A percentile compares a stretch with the other conserved stretches of the same genome.
Evolutionary conservation across 805 yeast species (phyloP).

Genomic region (Phaffomyces antillensis): DNA sequence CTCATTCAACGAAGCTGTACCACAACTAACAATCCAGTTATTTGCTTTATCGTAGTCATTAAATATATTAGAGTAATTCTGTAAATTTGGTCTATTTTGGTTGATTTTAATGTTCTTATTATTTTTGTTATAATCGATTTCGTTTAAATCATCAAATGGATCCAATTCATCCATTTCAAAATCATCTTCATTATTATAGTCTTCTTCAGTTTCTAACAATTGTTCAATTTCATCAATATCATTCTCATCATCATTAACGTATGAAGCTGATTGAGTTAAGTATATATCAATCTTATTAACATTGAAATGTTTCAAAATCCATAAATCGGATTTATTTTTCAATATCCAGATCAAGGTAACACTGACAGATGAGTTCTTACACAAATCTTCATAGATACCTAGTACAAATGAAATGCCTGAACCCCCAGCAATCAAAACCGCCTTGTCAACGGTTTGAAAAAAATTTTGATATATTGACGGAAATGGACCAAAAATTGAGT

Average conservation of each 20-base stretch:
- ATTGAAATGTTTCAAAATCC: constrained; percentile 34
- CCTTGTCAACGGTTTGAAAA: constrained; percentile 41
- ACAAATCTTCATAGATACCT: constrained; percentile 41
- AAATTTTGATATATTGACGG: constrained; percentile 39
- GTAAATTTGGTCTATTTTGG: constrained; percentile 36
- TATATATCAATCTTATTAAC: constrained; percentile 31
- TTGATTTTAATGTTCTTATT: constrained; percentile 4
- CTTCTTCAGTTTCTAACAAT: constrained; percentile 13
- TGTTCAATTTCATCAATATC: constrained; percentile 13
- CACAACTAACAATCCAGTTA: constrained; percentile 54
- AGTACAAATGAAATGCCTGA: constrained; percentile 64
- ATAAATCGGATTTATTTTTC: constrained; percentile 38
- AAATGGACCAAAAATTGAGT: constrained; percentile 36
- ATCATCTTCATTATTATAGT: constrained; percentile 12
- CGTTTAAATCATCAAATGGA: constrained; percentile 15
- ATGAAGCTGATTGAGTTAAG: constrained; percentile 25
- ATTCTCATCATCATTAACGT: neutral
- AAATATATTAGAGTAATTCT: constrained; percentile 25
- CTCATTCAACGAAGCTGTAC: constrained; percentile 39
- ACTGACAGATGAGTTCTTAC: constrained; percentile 19
- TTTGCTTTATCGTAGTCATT: constrained; percentile 23
- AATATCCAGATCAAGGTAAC: constrained; percentile 50
- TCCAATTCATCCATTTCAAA: constrained; percentile 18
- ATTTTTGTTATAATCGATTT: neutral
- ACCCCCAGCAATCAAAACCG: constrained; percentile 60